Evolutionary conservation across 495 filamentous ascomycete genomes (phyloP).

Genomic region (Tricharina praecox): DNA sequence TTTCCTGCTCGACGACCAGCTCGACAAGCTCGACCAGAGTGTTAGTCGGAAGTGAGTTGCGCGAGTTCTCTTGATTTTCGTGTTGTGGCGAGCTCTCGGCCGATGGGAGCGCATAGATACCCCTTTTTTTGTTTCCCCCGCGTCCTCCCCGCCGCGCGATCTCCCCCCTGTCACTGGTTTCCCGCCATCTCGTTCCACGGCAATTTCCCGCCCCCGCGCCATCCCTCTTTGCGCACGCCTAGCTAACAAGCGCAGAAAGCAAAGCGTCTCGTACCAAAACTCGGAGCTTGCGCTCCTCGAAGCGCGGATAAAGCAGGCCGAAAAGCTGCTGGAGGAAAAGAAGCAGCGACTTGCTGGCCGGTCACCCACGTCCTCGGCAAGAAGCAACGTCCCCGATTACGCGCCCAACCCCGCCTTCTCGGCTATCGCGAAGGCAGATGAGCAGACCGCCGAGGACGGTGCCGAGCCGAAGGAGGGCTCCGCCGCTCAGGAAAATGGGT

Average conservation of each 20-base stretch:
- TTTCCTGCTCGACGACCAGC: conserved; percentile 65
- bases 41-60: conserved; percentile 79
- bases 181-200: too few species aligned
- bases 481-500: conserved; percentile 6
- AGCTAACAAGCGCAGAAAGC: conserved; percentile 39
- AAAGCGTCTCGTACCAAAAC: conserved; percentile 52
- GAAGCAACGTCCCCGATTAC: conserved; percentile 12
- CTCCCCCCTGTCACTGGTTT: too few species aligned
- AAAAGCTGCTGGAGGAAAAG: conserved; percentile 52
- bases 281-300: conserved; percentile 75
- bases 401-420: conserved; percentile 8
- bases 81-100: conserved; percentile 5
- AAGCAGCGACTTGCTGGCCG: conserved; percentile 21
- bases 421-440: conserved; percentile 12
- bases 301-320: conserved; percentile 64
- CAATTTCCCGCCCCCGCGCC: too few species aligned
- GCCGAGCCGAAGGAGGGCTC: conserved; percentile 13
- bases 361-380: conserved; percentile 7
- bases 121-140: not conserved
- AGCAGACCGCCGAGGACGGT: conserved; percentile 11
- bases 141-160: too few species aligned
- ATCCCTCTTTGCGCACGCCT: not conserved
- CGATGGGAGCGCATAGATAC: not conserved
- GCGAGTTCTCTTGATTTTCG: too few species aligned
- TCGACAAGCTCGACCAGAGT: conserved; percentile 58